Conservation (phyloP, 2,329 filamentous ascomycete genomes). For the Phyllachora maydis region DNA sequence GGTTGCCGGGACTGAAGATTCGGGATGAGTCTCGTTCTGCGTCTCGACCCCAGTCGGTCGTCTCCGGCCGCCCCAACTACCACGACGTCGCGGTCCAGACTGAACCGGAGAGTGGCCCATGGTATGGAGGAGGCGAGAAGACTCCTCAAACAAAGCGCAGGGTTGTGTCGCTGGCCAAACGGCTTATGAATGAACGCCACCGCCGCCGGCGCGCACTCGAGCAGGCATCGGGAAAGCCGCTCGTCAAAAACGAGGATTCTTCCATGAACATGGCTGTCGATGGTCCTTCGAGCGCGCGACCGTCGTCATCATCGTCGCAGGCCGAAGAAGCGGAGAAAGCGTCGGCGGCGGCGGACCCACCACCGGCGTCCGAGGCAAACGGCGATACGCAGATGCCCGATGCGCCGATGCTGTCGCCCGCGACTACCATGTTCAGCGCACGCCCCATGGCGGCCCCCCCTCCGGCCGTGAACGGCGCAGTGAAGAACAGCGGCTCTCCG, state of each 20-base stretch:
- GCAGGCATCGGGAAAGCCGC: no score
- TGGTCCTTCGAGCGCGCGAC: no score
- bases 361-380: not conserved
- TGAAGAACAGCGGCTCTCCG: slow-evolving; percentile 18
- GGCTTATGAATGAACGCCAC: slow-evolving; percentile 26
- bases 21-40: slow-evolving; percentile 10
- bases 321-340: slow-evolving; percentile 4
- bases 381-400: slow-evolving; percentile 13
- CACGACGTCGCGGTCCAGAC: slow-evolving; percentile 31
- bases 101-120: slow-evolving; percentile 29
- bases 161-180: slow-evolving; percentile 30
- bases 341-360: not conserved
- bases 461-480: slow-evolving; percentile 1
- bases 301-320: slow-evolving; percentile 3
- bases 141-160: slow-evolving; percentile 23
- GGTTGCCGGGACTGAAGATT: not conserved
- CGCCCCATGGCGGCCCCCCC: slow-evolving; percentile 2
- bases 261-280: slow-evolving; percentile 22
- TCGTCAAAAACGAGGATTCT: no score
- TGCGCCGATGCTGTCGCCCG: no score
- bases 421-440: no score
- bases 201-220: slow-evolving; percentile 19
- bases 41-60: slow-evolving; percentile 17
- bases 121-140: slow-evolving; percentile 19
- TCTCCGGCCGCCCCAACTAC: slow-evolving; percentile 19